A percentile compares a stretch with the other conserved stretches of the same genome.
phyloP scores from a whole-genome alignment of 192 early-diverging fungal genomes.

The Podochytrium sp. region DNA sequence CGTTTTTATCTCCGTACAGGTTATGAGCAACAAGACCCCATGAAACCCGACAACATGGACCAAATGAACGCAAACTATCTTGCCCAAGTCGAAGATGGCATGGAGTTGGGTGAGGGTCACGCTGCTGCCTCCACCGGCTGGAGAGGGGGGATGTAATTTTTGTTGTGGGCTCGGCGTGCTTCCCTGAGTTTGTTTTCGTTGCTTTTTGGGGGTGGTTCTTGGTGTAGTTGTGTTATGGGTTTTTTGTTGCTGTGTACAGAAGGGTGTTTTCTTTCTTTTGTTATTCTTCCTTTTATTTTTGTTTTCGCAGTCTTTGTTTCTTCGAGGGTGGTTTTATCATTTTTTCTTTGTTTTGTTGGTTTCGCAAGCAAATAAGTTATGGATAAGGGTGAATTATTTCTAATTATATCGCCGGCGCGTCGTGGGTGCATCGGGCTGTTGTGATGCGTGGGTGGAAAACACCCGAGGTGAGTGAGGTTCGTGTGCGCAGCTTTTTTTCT shows the following conservation, averaged over 20 bases:
- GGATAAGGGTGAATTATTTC: neutral
- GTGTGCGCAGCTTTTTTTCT: neutral
- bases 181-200: neutral
- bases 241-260: neutral
- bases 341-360: neutral
- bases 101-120: constrained; percentile 33
- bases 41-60: constrained; percentile 38
- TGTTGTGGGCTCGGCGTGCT: too few relatives aligned
- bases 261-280: constrained; percentile 1
- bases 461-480: neutral
- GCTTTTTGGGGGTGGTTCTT: neutral
- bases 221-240: neutral
- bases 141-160: constrained; percentile 13
- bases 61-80: constrained; percentile 41
- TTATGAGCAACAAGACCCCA: constrained; percentile 32
- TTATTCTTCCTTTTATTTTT: neutral
- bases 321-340: neutral
- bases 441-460: neutral
- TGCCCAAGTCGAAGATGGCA: constrained; percentile 27
- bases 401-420: too few relatives aligned
- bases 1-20: constrained; percentile 8
- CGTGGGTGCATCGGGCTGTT: too few relatives aligned
- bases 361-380: neutral
- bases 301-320: neutral
- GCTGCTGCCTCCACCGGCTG: constrained; percentile 25